Evolutionary conservation across 495 filamentous ascomycete species (phyloP).

Genomic region (Pseudoneurospora amorphoporcata): DNA sequence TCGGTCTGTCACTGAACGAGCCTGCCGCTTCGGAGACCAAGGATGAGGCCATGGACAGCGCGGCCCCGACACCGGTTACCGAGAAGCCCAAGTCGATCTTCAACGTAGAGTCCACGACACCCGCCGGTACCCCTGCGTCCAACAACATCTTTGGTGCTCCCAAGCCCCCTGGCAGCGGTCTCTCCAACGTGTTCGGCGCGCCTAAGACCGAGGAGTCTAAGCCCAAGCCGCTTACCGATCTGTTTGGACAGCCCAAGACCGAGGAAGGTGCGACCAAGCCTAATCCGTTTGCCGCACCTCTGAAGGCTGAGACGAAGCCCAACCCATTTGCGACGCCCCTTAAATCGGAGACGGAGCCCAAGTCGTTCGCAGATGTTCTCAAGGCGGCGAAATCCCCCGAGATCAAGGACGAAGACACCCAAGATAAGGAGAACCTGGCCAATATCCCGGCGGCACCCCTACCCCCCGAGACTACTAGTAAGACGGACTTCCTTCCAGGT

Average conservation of each 20-base stretch:
- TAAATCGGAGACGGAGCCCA: background rate
- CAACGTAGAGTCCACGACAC: conserved; percentile 43
- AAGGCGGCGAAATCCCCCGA: conserved; percentile 12
- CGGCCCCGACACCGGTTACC: conserved; percentile 22
- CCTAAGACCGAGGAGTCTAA: conserved; percentile 4
- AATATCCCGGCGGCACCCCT: conserved; percentile 47
- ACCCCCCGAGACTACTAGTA: conserved; percentile 69
- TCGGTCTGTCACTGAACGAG: conserved; percentile 41
- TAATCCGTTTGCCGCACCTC: background rate
- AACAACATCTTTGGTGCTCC: conserved; percentile 21
- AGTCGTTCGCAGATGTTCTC: background rate
- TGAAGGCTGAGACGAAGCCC: background rate
- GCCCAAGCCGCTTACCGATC: conserved; percentile 3
- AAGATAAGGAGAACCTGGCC: conserved; percentile 21
- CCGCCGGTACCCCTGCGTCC: conserved; percentile 41
- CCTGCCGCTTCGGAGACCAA: conserved; percentile 36
- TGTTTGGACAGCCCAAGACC: conserved; percentile 13
- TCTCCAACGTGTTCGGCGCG: background rate
- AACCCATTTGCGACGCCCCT: background rate
- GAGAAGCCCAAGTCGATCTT: conserved; percentile 25
- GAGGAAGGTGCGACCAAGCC: conserved; percentile 9
- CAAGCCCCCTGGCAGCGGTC: conserved; percentile 2
- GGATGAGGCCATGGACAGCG: conserved; percentile 50
- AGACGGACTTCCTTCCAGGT: conserved; percentile 49
- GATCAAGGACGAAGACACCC: conserved; percentile 25